A percentile compares a stretch with the other conserved stretches of the same genome.
Evolutionary conservation across 495 filamentous ascomycete genomes (phyloP).

Genomic region (Xylaria intraflava): DNA sequence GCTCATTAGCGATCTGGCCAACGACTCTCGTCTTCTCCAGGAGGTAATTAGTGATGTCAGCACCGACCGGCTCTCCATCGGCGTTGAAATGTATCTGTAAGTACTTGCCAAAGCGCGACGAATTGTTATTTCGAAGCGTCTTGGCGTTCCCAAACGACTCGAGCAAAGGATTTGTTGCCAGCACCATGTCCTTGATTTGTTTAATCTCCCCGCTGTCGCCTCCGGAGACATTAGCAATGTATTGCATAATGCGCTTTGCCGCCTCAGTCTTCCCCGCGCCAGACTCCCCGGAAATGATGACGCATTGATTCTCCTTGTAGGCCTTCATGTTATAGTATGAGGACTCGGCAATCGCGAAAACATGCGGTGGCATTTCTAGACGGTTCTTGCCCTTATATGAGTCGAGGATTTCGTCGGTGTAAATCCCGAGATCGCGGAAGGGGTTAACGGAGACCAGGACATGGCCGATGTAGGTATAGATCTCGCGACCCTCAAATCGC

Average conservation of each 20-base stretch:
- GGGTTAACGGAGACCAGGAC: conserved; percentile 99
- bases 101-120: conserved; percentile 96
- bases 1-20: conserved; percentile 89
- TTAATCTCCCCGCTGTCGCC: conserved; percentile 88
- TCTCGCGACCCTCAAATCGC: conserved; percentile 91
- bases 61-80: conserved; percentile 88
- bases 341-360: conserved; percentile 95
- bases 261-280: conserved; percentile 99
- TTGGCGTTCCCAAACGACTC: conserved; percentile 99
- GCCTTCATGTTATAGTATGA: conserved; percentile 99
- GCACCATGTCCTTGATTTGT: conserved; percentile 96
- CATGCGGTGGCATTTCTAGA: conserved; percentile 89
- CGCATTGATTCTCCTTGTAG: conserved; percentile 98
- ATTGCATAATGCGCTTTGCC: conserved; percentile 98
- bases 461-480: conserved; percentile 99
- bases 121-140: conserved; percentile 97
- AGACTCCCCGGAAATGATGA: conserved; percentile 98
- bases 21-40: conserved; percentile 95
- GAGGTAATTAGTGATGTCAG: conserved; percentile 96
- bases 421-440: conserved; percentile 96
- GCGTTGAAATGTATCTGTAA: conserved; percentile 94
- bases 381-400: conserved; percentile 95
- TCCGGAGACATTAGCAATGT: conserved; percentile 94
- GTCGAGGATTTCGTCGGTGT: conserved; percentile 85
- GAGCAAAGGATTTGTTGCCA: conserved; percentile 93